Evolutionary conservation across 768 basidiomycete genomes (phyloP), one percentile per base, ranked within the genome.

Genomic region (Kwoniella heveanensis): DNA sequence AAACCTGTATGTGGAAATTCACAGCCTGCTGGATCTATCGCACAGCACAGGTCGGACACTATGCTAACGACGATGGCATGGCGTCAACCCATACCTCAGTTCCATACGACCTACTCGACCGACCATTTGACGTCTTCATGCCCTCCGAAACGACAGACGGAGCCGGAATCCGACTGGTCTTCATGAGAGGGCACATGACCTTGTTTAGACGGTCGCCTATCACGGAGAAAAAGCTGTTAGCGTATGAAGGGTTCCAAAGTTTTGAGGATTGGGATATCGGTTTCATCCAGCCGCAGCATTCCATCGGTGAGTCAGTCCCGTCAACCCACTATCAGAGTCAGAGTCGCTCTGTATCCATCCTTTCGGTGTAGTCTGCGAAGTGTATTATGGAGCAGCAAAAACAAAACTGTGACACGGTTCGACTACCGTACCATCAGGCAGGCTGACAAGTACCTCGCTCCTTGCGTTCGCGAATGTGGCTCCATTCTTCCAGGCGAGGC

Each of bases 401-500:
- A n/a, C n/a, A n/a, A n/a, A n/a, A n/a, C n/a, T n/a, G n/a, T n/a
- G n/a, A n/a, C n/a, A n/a, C n/a, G n/a, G n/a, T n/a, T n/a, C n/a
- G n/a, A n/a, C n/a, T n/a, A n/a, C n/a, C n/a, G n/a, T n/a, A n/a
- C n/a, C n/a, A n/a, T n/a, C n/a, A n/a, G n/a, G n/a, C n/a, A n/a
- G n/a, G n/a, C n/a, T n/a, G n/a, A n/a, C n/a, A n/a, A n/a, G n/a
- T n/a, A n/a, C n/a, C n/a, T n/a, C n/a, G n/a, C n/a, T n/a, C n/a
- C n/a, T n/a, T n/a, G n/a, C n/a, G n/a, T n/a, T n/a, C n/a, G n/a
- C n/a, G n/a, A n/a, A n/a, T n/a, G n/a, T n/a, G n/a, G n/a, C n/a
- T n/a, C n/a, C n/a, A n/a, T n/a, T n/a, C n/a, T n/a, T n/a, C n/a
- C 46, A 69, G 68, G 62, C 22, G 68, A 69, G 54, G 64, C 44